Conservation (phyloP, 306 rosid genomes). For the Vachellia collinsii region DNA sequence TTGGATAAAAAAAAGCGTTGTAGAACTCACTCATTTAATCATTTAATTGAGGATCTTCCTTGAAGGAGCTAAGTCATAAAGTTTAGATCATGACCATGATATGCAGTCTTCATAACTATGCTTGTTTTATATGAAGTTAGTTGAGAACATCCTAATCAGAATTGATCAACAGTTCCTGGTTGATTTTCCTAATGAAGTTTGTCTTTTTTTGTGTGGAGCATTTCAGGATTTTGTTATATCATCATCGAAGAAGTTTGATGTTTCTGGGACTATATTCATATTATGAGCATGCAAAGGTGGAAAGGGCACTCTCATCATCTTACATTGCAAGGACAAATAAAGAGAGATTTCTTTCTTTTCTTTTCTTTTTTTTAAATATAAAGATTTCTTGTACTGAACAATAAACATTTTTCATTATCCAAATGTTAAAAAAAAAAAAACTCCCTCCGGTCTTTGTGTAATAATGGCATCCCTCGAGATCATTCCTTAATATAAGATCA, state of each 20-base stretch:
- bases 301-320: not conserved
- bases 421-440: not conserved
- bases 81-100: not conserved
- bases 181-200: slow-evolving; percentile 21
- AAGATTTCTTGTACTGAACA: not conserved
- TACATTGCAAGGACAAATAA: slow-evolving; percentile 7
- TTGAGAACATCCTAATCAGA: not conserved
- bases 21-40: too few relatives aligned
- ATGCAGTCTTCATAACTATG: not conserved
- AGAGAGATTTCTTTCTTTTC: not conserved
- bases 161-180: not conserved
- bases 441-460: not conserved
- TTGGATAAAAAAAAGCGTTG: too few relatives aligned
- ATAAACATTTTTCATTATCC: not conserved
- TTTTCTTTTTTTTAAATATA: too few relatives aligned
- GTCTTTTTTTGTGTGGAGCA: slow-evolving; percentile 10
- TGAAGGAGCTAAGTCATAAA: not conserved
- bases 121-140: not conserved
- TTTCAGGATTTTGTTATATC: slow-evolving; percentile 66
- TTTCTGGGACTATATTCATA: slow-evolving; percentile 38
- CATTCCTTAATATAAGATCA: not conserved
- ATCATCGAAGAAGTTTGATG: slow-evolving; percentile 59
- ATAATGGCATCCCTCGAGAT: not conserved
- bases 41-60: too few relatives aligned
- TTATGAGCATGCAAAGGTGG: slow-evolving; percentile 32